Evolutionary conservation across 2,329 filamentous ascomycete genomes (phyloP).

Genomic region (Mariannaea sp.): DNA sequence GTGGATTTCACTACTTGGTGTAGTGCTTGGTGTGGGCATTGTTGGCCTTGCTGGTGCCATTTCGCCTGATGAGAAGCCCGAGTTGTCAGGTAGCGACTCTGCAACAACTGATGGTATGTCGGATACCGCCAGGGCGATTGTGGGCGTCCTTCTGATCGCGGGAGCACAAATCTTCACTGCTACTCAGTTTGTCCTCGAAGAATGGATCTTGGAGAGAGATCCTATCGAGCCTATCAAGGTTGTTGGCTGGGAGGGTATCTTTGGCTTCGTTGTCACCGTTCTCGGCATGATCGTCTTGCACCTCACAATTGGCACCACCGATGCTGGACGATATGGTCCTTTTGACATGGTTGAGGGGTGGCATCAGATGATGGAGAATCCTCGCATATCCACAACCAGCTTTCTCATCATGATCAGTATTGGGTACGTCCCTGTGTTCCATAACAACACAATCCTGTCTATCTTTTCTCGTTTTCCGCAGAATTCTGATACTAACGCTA

Average conservation of each 20-base stretch:
- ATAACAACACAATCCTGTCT: no score
- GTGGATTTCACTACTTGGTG: conserved; percentile 85
- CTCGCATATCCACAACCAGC: conserved; percentile 74
- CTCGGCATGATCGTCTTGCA: conserved; percentile 82
- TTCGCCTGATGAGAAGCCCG: conserved; percentile 67
- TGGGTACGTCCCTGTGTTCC: conserved; percentile 61
- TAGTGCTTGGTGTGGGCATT: conserved; percentile 84
- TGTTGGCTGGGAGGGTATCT: conserved; percentile 95
- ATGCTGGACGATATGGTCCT: conserved; percentile 75
- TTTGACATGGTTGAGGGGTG: conserved; percentile 91
- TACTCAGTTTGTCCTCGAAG: conserved; percentile 93
- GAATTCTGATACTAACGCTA: conserved; percentile 22
- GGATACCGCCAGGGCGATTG: conserved; percentile 59
- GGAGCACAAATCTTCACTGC: conserved; percentile 96
- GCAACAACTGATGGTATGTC: conserved; percentile 47
- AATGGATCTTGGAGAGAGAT: conserved; percentile 78
- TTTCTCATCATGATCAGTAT: conserved; percentile 97
- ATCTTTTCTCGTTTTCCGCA: background rate
- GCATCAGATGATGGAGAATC: conserved; percentile 76
- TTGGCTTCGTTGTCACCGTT: conserved; percentile 82
- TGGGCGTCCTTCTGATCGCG: conserved; percentile 89
- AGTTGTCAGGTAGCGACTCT: conserved; percentile 43
- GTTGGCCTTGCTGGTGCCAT: conserved; percentile 90
- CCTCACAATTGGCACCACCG: conserved; percentile 73
- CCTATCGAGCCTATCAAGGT: conserved; percentile 80